Percentiles rank a stretch among this genome's conserved stretches.
Conservation (phyloP, 75 land plant species). For the Chamaecyparis obtusa region DNA sequence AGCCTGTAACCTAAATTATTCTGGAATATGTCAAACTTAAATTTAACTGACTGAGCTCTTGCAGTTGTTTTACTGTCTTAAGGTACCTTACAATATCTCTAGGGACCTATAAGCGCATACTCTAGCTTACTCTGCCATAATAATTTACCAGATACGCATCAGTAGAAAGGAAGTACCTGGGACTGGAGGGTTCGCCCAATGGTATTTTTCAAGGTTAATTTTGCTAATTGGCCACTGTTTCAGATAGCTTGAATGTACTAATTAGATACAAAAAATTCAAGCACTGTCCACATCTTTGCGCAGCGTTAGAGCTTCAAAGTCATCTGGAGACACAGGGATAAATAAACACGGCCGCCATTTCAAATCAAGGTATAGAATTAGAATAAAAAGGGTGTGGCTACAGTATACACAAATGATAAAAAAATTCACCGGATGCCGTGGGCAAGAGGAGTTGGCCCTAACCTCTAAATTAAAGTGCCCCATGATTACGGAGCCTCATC, state of each 20-base stretch:
- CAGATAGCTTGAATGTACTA: neutral
- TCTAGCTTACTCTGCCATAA: too few species aligned
- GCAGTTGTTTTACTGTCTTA: neutral
- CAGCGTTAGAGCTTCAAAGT: neutral
- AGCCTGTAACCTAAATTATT: neutral
- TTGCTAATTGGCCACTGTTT: neutral
- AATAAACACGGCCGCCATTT: neutral
- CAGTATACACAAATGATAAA: neutral
- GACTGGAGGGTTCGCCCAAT: neutral
- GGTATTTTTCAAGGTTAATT: neutral
- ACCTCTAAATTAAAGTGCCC: neutral
- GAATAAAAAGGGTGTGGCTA: neutral
- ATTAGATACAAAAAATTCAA: neutral
- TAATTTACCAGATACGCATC: neutral
- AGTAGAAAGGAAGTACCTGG: neutral
- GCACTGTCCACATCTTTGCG: neutral
- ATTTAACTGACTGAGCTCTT: neutral
- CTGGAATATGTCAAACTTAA: neutral
- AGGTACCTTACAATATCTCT: neutral
- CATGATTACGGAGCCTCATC: neutral
- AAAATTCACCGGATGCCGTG: neutral
- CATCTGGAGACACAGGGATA: neutral
- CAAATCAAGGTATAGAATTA: neutral
- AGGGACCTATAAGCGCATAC: neutral
- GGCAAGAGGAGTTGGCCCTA: neutral